Percentiles rank a stretch among this genome's conserved stretches.
These are phyloP conservation scores for Suillus lakei DNA, from an alignment of 768 basidiomycete species.

Conservation along the genomic window DNA sequence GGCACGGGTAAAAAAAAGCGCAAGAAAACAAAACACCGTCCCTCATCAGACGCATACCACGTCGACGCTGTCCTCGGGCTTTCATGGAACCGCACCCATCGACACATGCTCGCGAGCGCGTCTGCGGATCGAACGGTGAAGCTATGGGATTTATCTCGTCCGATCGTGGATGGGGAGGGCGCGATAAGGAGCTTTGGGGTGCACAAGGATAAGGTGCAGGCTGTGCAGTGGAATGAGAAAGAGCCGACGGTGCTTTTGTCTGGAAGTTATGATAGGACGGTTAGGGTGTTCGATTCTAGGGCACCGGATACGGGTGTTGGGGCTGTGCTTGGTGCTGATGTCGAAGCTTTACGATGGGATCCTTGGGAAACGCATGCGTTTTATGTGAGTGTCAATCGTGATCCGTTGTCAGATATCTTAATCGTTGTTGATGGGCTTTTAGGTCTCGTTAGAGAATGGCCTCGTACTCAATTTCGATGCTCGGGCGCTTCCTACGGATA, in stretches of 20 bases:
- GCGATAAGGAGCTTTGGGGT: constrained; percentile 79
- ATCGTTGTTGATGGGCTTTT: constrained; percentile 4
- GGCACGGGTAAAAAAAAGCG: constrained; percentile 98
- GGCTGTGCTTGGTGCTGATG: constrained; percentile 87
- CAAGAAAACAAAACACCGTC: constrained; percentile 79
- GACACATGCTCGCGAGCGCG: constrained; percentile 90
- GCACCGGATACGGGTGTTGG: constrained; percentile 83
- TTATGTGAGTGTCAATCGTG: constrained; percentile 60
- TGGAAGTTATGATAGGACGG: constrained; percentile 93
- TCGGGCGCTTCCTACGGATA: constrained; percentile 74
- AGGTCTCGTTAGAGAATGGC: constrained; percentile 97
- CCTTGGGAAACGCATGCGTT: constrained; percentile 90
- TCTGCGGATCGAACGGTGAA: constrained; percentile 97
- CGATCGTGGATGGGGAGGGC: constrained; percentile 54
- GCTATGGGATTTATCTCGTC: constrained; percentile 90
- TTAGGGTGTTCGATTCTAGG: constrained; percentile 92
- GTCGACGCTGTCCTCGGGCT: constrained; percentile 93
- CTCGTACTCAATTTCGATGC: constrained; percentile 92
- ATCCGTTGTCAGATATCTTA: not conserved
- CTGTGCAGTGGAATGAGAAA: constrained; percentile 91
- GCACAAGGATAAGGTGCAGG: constrained; percentile 94
- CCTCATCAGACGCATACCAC: constrained; percentile 70
- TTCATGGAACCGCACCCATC: constrained; percentile 89
- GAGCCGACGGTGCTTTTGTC: constrained; percentile 91
- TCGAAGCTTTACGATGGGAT: constrained; percentile 95